Conservation (phyloP, 2,329 filamentous ascomycete species). For the Amauroascus niger region DNA sequence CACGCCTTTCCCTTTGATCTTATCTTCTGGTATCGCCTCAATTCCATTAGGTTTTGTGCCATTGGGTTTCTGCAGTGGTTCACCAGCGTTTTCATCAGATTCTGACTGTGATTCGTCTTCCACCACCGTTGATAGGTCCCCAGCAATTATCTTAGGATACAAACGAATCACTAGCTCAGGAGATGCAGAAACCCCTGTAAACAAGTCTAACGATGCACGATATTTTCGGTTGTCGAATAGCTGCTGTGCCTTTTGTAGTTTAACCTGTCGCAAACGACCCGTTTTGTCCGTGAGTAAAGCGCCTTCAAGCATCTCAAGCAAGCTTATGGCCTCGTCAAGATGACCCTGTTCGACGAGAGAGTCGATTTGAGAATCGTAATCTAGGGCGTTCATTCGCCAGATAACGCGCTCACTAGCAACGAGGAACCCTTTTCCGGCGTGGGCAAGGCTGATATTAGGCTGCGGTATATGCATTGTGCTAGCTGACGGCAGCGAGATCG, state of each 20-base stretch:
- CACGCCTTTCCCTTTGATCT: conserved; percentile 20
- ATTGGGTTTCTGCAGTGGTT: conserved; percentile 22
- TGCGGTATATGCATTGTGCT: conserved; percentile 83
- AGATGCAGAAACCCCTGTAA: conserved; percentile 80
- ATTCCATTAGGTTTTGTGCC: conserved; percentile 24
- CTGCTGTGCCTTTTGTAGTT: conserved; percentile 79
- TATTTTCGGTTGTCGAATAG: conserved; percentile 79
- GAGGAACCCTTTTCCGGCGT: conserved; percentile 91
- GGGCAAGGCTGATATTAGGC: conserved; percentile 84
- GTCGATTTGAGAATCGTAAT: conserved; percentile 82
- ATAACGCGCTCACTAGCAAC: conserved; percentile 84
- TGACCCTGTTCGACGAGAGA: conserved; percentile 63
- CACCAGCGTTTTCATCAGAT: conserved; percentile 14
- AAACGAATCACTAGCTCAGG: conserved; percentile 78
- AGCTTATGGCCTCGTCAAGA: conserved; percentile 85
- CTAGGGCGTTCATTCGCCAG: conserved; percentile 90
- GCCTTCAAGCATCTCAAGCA: conserved; percentile 84
- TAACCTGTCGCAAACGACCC: conserved; percentile 70
- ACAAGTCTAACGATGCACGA: conserved; percentile 76
- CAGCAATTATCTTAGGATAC: conserved; percentile 75
- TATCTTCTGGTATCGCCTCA: conserved; percentile 23
- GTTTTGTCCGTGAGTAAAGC: conserved; percentile 76
- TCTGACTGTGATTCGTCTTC: conserved; percentile 31
- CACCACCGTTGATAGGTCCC: conserved; percentile 59
- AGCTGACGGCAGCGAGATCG: conserved; percentile 69